Percentiles rank a stretch among this genome's conserved stretches.
Conservation (phyloP, 768 basidiomycete species). For the Lyophyllum semitale region DNA sequence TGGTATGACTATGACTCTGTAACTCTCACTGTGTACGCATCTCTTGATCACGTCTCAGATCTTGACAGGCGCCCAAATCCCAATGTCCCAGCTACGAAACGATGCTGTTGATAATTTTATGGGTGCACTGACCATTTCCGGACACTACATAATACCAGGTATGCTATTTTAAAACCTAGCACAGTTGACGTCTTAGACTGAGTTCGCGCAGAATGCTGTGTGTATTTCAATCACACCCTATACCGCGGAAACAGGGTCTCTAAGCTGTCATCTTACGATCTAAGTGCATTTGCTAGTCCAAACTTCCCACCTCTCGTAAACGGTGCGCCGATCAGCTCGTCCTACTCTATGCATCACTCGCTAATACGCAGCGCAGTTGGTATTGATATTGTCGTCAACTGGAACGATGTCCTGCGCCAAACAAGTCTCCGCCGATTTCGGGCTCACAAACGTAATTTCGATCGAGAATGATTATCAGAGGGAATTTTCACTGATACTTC, state of each 20-base stretch:
- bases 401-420: constrained; percentile 86
- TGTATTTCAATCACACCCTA: constrained; percentile 90
- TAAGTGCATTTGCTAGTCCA: constrained; percentile 83
- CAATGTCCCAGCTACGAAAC: constrained; percentile 87
- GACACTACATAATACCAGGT: constrained; percentile 92
- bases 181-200: not conserved
- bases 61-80: constrained; percentile 91
- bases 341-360: not conserved
- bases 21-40: not conserved
- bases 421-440: constrained; percentile 76
- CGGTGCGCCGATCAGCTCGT: constrained; percentile 43
- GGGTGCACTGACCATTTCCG: constrained; percentile 86
- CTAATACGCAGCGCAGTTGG: constrained; percentile 55
- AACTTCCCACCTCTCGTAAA: constrained; percentile 83
- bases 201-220: constrained; percentile 63
- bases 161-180: constrained; percentile 11
- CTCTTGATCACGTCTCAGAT: constrained; percentile 51
- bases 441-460: constrained; percentile 69
- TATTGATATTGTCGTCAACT: constrained; percentile 87
- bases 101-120: constrained; percentile 94
- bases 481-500: not conserved
- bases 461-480: not conserved
- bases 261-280: constrained; percentile 79
- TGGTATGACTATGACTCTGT: constrained; percentile 47
- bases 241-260: constrained; percentile 86